phyloP scores from a whole-genome alignment of 2,329 filamentous ascomycete species.

The Microcyclosporella mali region DNA sequence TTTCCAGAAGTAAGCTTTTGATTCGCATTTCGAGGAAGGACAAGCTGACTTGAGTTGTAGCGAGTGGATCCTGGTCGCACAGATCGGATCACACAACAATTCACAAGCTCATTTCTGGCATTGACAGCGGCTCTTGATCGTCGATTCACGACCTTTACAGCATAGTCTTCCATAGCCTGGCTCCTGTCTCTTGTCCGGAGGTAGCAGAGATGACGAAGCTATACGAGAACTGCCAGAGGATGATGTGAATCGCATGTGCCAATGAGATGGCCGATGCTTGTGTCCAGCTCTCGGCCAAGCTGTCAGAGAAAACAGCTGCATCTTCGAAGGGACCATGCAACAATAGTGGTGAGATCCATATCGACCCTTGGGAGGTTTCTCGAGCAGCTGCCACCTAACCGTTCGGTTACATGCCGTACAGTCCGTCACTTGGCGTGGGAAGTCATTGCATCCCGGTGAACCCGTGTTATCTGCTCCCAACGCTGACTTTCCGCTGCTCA shows the following conservation, averaged over 20 bases:
- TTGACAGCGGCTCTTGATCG: constrained; percentile 1
- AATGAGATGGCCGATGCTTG: constrained; percentile 21
- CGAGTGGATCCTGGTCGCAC: constrained; percentile 8
- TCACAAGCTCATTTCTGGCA: constrained; percentile 10
- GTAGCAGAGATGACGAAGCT: constrained; percentile 13
- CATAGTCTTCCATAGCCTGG: constrained; percentile 5
- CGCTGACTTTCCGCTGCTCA: constrained; percentile 41
- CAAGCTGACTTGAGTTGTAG: neutral
- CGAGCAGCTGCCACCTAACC: constrained; percentile 15
- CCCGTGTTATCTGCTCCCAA: constrained; percentile 47
- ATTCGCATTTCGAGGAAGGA: neutral
- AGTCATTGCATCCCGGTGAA: constrained; percentile 55
- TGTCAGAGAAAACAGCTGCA: neutral
- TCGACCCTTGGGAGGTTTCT: constrained; percentile 16
- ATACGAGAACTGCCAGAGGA: constrained; percentile 13
- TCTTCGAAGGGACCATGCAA: neutral
- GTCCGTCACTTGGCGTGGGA: constrained; percentile 47
- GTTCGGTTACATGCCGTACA: constrained; percentile 48
- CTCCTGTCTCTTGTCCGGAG: constrained; percentile 5
- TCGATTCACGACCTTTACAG: constrained; percentile 6
- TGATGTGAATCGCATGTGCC: constrained; percentile 20
- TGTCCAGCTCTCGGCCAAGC: neutral
- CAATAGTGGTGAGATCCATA: constrained; percentile 9
- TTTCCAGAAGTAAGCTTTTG: constrained; percentile 5
- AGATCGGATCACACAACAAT: constrained; percentile 3